Evolutionary conservation across 805 yeast species (phyloP), one percentile per base, ranked within the genome.

Genomic region (Maudiozyma saulgeensis): DNA sequence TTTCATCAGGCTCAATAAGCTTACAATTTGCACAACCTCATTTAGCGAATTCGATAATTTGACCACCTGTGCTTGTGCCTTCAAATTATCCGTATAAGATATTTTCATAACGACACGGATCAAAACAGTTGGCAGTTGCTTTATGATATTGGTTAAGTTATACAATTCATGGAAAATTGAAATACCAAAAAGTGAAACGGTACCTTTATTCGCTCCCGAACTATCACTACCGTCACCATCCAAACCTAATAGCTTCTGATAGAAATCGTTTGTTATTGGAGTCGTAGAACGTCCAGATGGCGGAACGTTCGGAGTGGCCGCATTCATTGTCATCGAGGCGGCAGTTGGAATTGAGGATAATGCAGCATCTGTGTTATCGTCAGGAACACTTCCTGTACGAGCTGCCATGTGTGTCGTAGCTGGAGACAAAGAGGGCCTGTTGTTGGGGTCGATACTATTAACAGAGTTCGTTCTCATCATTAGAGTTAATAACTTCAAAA

Each of bases 41-140:
- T 62, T 63, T 66, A 64, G 60, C 7, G 66, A 59, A 46, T 62
- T 61, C 0, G 68, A 64, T 44, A 65, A 49, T 34, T 56, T 53
- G 12, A 65, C 59, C 4, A 65, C 64, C n/a, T 61, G 49, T 7
- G 53, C 57, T 46, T 62, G 68, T 3, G 66, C 55, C 26, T 55
- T 49, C 25, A 41, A 16, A 9, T 51, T 53, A 35, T 58, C 50
- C 21, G 49, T 44, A 18, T 52, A 49, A 4, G 58, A 54, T 6
- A 56, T 51, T 25, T 53, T 54, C 61, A 64, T 61, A 3, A 63
- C 58, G 6, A 58, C 42, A 5, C 63, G 57, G 26, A 65, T 65
- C 31, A 65, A 47, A 9, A 58, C 50, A 1, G 67, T 59, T 0
- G 69, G 69, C 49, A 65, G 49, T 26, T 63, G 59, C 45, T 62